These are phyloP conservation scores for Globisporangium lucens DNA, from an alignment of 352 stramenopile genomes.

Conservation along the genomic window DNA sequence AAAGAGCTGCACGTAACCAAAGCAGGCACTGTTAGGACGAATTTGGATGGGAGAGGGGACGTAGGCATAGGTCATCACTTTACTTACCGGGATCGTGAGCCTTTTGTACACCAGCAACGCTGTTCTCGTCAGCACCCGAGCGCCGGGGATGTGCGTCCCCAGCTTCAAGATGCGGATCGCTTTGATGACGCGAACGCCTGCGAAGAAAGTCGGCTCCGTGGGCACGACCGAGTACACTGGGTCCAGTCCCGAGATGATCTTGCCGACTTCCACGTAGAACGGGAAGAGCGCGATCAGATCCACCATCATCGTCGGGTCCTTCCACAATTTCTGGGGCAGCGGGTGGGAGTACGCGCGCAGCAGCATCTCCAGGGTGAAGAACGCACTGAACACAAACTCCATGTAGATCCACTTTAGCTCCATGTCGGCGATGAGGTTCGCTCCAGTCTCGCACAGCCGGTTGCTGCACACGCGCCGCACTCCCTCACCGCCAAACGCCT, in stretches of 20 bases:
- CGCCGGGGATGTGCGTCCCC: slow-evolving; percentile 35
- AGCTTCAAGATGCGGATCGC: slow-evolving; percentile 48
- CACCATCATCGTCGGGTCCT: slow-evolving; percentile 21
- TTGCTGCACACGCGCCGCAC: slow-evolving; percentile 34
- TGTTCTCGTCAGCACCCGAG: slow-evolving; percentile 34
- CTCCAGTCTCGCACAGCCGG: slow-evolving; percentile 35
- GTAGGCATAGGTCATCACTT: background rate
- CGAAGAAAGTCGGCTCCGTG: slow-evolving; percentile 41
- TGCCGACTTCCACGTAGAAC: slow-evolving; percentile 30
- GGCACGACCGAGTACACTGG: slow-evolving; percentile 38
- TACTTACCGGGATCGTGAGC: slow-evolving; percentile 36
- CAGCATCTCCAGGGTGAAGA: slow-evolving; percentile 39
- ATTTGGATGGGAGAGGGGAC: background rate
- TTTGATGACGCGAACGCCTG: slow-evolving; percentile 37
- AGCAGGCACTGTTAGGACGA: background rate
- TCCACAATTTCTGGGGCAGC: slow-evolving; percentile 23
- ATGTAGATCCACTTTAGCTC: slow-evolving; percentile 49
- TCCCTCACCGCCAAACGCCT: slow-evolving; percentile 24
- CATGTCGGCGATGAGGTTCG: slow-evolving; percentile 45
- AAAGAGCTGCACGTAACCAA: slow-evolving; percentile 33
- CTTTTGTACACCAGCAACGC: slow-evolving; percentile 28
- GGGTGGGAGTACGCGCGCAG: slow-evolving; percentile 32
- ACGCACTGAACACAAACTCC: slow-evolving; percentile 36
- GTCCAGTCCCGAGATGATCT: slow-evolving; percentile 22
- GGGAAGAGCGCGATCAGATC: slow-evolving; percentile 32